Percentiles rank a stretch among this genome's conserved stretches.
These are phyloP conservation scores for Mimosa bimucronata DNA, from an alignment of 306 rosid species.

Conservation along the genomic window DNA sequence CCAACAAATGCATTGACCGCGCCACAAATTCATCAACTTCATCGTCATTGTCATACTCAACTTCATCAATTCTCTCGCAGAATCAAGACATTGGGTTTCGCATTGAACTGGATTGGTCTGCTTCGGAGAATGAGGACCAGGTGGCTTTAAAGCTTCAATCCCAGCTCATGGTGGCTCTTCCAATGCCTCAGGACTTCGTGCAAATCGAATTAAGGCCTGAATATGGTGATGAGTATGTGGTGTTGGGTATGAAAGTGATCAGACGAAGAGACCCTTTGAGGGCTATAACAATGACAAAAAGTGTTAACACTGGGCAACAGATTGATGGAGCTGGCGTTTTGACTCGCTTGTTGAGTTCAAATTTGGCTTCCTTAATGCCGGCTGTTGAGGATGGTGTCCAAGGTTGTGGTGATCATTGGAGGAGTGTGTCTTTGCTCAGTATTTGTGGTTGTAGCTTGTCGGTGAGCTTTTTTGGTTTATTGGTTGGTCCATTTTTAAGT, in stretches of 20 bases:
- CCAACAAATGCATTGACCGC: conserved; percentile 59
- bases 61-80: conserved; percentile 49
- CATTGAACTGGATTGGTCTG: conserved; percentile 90
- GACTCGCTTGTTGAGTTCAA: conserved; percentile 72
- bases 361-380: conserved; percentile 52
- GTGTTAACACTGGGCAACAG: conserved; percentile 79
- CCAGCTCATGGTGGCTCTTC: conserved; percentile 94
- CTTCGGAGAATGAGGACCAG: conserved; percentile 96
- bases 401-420: conserved; percentile 75
- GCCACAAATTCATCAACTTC: conserved; percentile 48
- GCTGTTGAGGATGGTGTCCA: conserved; percentile 45
- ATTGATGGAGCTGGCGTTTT: conserved; percentile 87
- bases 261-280: conserved; percentile 82
- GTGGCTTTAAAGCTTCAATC: conserved; percentile 90
- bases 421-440: conserved; percentile 66
- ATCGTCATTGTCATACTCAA: conserved; percentile 37
- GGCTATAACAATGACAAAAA: conserved; percentile 70
- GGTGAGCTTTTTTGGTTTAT: conserved; percentile 50
- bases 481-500: conserved; percentile 14
- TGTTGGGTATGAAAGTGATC: conserved; percentile 75
- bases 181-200: conserved; percentile 93
- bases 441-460: conserved; percentile 74
- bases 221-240: conserved; percentile 49
- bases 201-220: conserved; percentile 56
- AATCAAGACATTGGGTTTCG: conserved; percentile 85